Evolutionary conservation across 2,329 filamentous ascomycete species (phyloP).

Genomic region (Fusarium sp.): DNA sequence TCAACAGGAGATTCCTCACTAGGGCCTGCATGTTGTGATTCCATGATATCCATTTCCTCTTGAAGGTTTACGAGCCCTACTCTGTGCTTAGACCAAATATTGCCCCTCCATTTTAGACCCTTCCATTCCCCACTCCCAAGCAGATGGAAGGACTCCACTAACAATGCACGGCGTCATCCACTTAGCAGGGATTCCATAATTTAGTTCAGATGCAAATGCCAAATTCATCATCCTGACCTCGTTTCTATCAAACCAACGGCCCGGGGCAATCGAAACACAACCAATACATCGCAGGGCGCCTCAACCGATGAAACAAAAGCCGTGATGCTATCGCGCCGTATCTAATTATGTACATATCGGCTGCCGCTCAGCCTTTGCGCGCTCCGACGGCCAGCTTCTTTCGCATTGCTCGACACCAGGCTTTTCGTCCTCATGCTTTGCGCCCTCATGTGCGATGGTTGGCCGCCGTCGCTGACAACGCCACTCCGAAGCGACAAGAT

Average conservation of each 20-base stretch:
- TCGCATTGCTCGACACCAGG: slow-evolving; percentile 63
- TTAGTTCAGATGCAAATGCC: slow-evolving; percentile 33
- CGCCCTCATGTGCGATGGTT: slow-evolving; percentile 60
- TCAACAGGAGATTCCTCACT: background rate
- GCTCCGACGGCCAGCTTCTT: slow-evolving; percentile 62
- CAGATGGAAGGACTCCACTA: slow-evolving; percentile 24
- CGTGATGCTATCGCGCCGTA: slow-evolving; percentile 46
- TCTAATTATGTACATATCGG: slow-evolving; percentile 50
- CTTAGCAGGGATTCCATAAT: slow-evolving; percentile 34
- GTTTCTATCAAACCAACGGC: slow-evolving; percentile 18
- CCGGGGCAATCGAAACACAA: slow-evolving; percentile 8
- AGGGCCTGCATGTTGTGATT: background rate
- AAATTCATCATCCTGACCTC: slow-evolving; percentile 37
- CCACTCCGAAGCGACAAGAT: slow-evolving; percentile 32
- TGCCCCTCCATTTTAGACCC: slow-evolving; percentile 31
- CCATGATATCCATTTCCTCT: background rate
- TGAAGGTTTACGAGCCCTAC: slow-evolving; percentile 15
- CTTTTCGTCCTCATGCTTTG: slow-evolving; percentile 55
- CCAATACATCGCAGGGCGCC: slow-evolving; percentile 23
- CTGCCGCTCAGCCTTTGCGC: slow-evolving; percentile 56
- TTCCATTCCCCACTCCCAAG: slow-evolving; percentile 26
- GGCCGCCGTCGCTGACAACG: slow-evolving; percentile 51
- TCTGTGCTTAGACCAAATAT: background rate
- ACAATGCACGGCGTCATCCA: slow-evolving; percentile 39
- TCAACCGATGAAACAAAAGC: slow-evolving; percentile 6